These are phyloP conservation scores for Talaromyces sp. DNA, from an alignment of 2,329 filamentous ascomycete species.

Conservation along the genomic window DNA sequence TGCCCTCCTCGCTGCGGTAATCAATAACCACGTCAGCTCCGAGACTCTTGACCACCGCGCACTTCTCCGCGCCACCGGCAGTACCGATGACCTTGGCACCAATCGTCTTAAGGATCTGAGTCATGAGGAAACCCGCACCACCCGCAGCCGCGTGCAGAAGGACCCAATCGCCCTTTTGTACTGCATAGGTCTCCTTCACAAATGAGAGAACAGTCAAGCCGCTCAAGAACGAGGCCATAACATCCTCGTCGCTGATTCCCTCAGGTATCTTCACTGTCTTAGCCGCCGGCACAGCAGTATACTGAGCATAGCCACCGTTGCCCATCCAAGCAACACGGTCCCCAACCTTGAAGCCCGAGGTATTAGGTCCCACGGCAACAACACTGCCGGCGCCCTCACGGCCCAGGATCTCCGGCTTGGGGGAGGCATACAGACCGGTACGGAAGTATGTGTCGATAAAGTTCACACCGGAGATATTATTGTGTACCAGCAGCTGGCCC, in stretches of 20 bases:
- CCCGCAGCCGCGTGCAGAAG: conserved; percentile 85
- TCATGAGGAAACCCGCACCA: conserved; percentile 74
- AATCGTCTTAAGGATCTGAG: conserved; percentile 71
- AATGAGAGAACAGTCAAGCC: conserved; percentile 82
- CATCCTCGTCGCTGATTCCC: conserved; percentile 61
- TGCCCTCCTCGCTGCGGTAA: conserved; percentile 80
- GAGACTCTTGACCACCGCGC: conserved; percentile 64
- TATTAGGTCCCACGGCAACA: conserved; percentile 58
- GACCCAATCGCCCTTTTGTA: conserved; percentile 76
- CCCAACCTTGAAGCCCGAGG: conserved; percentile 63
- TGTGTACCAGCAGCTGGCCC: conserved; percentile 78
- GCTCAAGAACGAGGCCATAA: conserved; percentile 73
- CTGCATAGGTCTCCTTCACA: conserved; percentile 70
- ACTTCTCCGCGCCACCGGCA: conserved; percentile 73
- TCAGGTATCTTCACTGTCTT: conserved; percentile 67
- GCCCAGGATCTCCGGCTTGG: conserved; percentile 74
- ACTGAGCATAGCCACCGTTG: conserved; percentile 60
- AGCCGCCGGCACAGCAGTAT: conserved; percentile 56
- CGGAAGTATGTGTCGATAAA: conserved; percentile 94
- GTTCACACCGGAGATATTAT: conserved; percentile 79
- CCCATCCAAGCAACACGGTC: conserved; percentile 73
- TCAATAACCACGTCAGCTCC: conserved; percentile 75
- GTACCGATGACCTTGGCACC: conserved; percentile 81
- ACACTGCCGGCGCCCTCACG: conserved; percentile 77
- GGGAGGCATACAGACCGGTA: conserved; percentile 74